phyloP scores from a whole-genome alignment of 768 basidiomycete genomes.

The Suillus subalutaceus region DNA sequence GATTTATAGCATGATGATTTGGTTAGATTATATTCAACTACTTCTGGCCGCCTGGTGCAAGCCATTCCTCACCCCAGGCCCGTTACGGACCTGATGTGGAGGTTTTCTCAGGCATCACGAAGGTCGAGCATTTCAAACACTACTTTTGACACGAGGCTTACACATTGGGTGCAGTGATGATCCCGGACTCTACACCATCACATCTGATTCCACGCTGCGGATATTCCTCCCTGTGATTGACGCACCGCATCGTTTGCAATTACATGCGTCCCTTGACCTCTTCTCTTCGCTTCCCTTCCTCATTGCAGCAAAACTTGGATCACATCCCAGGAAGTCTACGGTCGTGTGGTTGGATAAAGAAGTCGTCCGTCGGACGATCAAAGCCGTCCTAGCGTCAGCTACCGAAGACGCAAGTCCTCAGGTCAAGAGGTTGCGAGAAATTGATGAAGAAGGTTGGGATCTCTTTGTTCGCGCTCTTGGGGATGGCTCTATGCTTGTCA shows the following conservation, averaged over 20 bases:
- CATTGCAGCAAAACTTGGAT: conserved; percentile 30
- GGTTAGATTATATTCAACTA: conserved; percentile 72
- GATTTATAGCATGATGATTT: conserved; percentile 51
- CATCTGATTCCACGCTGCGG: conserved; percentile 79
- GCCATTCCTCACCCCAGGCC: conserved; percentile 73
- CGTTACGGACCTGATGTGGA: conserved; percentile 72
- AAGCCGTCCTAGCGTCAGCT: conserved; percentile 39
- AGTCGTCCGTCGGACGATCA: conserved; percentile 52
- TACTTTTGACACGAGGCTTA: conserved; percentile 8
- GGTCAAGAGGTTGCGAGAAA: conserved; percentile 55
- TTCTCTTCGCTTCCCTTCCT: conserved; percentile 58
- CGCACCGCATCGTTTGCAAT: conserved; percentile 79
- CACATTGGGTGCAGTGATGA: conserved; percentile 55
- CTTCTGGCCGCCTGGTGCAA: conserved; percentile 71
- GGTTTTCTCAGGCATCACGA: conserved; percentile 67
- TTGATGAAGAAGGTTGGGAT: conserved; percentile 76
- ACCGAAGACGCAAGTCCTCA: conserved; percentile 10
- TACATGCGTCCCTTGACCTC: conserved; percentile 78
- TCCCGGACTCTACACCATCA: conserved; percentile 80
- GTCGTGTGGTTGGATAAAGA: conserved; percentile 75
- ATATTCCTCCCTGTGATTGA: conserved; percentile 90
- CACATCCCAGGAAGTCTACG: conserved; percentile 42
- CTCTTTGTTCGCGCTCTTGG: conserved; percentile 71
- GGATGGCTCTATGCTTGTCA: conserved; percentile 76
- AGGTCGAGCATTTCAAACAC: conserved; percentile 44